Evolutionary conservation across 1,139 yeast species (phyloP).

Genomic region (Suhomyces bribrorum): DNA sequence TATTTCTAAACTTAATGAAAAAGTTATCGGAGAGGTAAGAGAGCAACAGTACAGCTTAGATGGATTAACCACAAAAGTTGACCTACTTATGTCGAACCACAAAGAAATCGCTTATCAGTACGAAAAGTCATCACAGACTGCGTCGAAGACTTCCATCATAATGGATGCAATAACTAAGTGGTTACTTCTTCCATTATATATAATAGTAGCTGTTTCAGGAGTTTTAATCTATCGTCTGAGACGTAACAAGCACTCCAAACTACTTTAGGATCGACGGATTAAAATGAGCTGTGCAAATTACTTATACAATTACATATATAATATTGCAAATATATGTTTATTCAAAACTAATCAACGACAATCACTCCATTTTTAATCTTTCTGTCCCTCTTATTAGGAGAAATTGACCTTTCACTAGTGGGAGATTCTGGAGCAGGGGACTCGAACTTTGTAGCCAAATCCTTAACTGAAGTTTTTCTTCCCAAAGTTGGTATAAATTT

Average conservation of each 20-base stretch:
- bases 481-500: constrained; percentile 31
- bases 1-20: constrained; percentile 37
- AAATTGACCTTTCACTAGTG: constrained; percentile 15
- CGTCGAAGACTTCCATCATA: constrained; percentile 17
- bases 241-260: constrained; percentile 47
- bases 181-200: constrained; percentile 45
- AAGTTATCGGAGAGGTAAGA: constrained; percentile 46
- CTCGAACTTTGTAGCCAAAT: constrained; percentile 35
- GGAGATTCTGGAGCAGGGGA: constrained; percentile 20
- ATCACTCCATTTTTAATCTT: constrained; percentile 8
- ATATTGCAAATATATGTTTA: constrained; percentile 1
- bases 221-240: constrained; percentile 24
- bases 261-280: constrained; percentile 31
- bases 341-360: constrained; percentile 6
- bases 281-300: constrained; percentile 1
- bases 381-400: constrained; percentile 15
- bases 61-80: constrained; percentile 41
- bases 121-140: constrained; percentile 15
- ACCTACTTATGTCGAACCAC: constrained; percentile 44
- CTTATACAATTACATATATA: background rate
- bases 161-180: constrained; percentile 32
- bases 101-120: constrained; percentile 40
- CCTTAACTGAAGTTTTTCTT: constrained; percentile 39
- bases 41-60: constrained; percentile 43
- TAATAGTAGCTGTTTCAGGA: constrained; percentile 18